Percentiles rank a stretch among this genome's conserved stretches.
Evolutionary conservation across 345 rosid genomes (phyloP).

Genomic region (Isatis tinctoria): DNA sequence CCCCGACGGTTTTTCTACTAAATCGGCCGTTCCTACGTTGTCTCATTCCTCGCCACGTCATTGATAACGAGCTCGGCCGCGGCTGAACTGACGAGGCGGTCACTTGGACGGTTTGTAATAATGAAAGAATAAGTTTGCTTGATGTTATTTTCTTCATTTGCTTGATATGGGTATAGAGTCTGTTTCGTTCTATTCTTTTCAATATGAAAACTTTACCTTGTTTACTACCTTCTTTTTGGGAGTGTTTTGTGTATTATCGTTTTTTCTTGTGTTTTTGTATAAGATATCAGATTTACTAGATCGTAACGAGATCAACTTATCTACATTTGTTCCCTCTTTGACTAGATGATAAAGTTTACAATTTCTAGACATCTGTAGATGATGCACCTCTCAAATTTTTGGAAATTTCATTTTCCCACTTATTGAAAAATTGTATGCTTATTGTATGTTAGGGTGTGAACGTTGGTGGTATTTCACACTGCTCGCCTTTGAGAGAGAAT

Average conservation of each 20-base stretch:
- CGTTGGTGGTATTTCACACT: too few relatives aligned
- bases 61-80: neutral
- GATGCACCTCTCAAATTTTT: too few relatives aligned
- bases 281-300: too few relatives aligned
- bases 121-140: neutral
- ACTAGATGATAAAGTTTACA: too few relatives aligned
- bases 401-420: too few relatives aligned
- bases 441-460: too few relatives aligned
- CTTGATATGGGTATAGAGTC: neutral
- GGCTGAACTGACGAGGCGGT: neutral
- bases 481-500: too few relatives aligned
- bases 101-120: neutral
- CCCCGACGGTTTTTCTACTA: neutral
- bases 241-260: neutral
- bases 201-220: neutral
- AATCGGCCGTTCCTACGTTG: neutral
- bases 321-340: too few relatives aligned
- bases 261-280: neutral
- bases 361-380: too few relatives aligned
- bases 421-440: too few relatives aligned
- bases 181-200: neutral
- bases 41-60: slow-evolving; percentile 2
- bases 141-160: neutral
- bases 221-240: neutral
- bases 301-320: too few relatives aligned